Conservation (phyloP, 345 rosid genomes). For the Eucalyptus caleyi region DNA sequence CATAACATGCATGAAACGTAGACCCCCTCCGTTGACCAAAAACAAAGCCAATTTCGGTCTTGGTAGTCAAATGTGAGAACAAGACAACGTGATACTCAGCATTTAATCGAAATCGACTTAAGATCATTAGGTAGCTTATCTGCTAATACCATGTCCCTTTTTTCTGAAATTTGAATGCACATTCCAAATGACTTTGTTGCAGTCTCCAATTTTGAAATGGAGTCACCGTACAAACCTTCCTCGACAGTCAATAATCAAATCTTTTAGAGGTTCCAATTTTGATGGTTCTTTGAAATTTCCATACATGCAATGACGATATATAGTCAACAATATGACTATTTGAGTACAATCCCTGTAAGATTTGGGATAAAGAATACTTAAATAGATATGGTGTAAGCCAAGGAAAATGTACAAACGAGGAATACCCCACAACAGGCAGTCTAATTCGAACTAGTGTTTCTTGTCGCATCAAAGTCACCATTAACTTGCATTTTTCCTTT, state of each 20-base stretch:
- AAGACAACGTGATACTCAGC: too few relatives aligned
- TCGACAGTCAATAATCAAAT: too few relatives aligned
- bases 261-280: background rate
- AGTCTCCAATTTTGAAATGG: background rate
- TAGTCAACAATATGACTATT: background rate
- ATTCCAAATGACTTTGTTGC: background rate
- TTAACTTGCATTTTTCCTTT: background rate
- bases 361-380: background rate
- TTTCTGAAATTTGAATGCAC: too few relatives aligned
- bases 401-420: background rate
- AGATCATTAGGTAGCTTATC: too few relatives aligned
- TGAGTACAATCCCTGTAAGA: background rate
- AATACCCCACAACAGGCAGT: background rate
- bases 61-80: too few relatives aligned
- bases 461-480: background rate
- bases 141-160: too few relatives aligned
- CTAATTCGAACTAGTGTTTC: background rate
- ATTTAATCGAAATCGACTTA: too few relatives aligned
- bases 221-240: rapidly evolving
- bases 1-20: too few relatives aligned
- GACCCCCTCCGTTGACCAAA: too few relatives aligned
- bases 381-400: background rate
- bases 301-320: too few relatives aligned
- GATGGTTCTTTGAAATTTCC: background rate
- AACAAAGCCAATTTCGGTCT: too few relatives aligned